phyloP scores from a whole-genome alignment of 148 eudicot genomes.

The Fagopyrum esculentum region DNA sequence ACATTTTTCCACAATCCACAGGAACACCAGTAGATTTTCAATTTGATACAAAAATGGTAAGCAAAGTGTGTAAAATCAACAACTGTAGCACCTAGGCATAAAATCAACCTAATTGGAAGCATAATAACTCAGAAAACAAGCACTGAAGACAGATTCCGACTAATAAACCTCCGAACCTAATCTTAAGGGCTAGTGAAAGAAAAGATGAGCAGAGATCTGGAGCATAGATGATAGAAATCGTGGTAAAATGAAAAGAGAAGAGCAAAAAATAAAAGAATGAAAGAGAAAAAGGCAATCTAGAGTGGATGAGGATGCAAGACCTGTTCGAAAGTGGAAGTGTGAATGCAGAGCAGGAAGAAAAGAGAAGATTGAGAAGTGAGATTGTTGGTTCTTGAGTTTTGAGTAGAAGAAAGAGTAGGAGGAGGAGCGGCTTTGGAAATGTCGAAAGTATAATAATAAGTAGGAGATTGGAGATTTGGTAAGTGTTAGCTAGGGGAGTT shows the following conservation, averaged over 20 bases:
- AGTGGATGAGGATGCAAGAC: neutral
- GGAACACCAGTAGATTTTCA: neutral
- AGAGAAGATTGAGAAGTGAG: neutral
- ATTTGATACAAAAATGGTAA: neutral
- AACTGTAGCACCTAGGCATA: neutral
- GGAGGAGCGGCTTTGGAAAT: slow-evolving; percentile 6
- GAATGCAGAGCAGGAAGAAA: neutral
- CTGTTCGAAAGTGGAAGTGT: neutral
- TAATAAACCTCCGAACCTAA: neutral
- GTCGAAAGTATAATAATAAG: neutral
- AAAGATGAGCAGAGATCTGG: neutral
- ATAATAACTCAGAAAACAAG: neutral
- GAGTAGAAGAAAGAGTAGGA: neutral
- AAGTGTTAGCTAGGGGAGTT: neutral
- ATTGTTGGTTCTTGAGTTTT: neutral
- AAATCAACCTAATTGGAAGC: neutral
- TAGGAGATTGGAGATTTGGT: neutral
- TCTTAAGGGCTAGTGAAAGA: neutral
- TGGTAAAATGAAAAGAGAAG: neutral
- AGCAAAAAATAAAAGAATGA: neutral
- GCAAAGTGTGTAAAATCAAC: neutral
- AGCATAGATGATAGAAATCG: neutral
- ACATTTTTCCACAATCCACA: neutral
- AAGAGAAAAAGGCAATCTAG: neutral
- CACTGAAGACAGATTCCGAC: neutral